Base-by-base conservation (phyloP, 805 yeast species). In the Starmerella vaccinii region DNA sequence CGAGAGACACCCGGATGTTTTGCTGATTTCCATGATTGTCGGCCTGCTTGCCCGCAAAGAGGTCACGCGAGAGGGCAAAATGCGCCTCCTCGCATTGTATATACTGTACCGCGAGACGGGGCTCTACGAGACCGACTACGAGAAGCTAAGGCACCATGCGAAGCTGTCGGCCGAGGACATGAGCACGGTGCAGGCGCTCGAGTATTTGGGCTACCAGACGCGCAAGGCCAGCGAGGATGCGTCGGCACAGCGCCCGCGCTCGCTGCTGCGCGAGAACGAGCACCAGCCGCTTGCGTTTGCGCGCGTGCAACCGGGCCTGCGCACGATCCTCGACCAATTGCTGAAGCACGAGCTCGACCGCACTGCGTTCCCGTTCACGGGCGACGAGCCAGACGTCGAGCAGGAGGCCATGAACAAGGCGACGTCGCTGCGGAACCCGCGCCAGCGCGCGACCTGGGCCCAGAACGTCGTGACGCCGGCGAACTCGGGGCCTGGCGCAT, bases 361-460 rank as follows among this genome's bases (percentile, higher is more conserved):
- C 54, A 72, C 70, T 13, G 64, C 67, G 55, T 87, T 85, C 65
- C 94, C 95, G 4, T 86, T 79, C 61, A 75, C 77, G 35, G 78
- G 85, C 57, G 72, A 80, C 9, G 60, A 53, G 22, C 60, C 72
- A 12, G 57, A 67, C n/a, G 62, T 60, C 32, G 67, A 62, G 7
- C 71, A 67, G 26, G 71, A 68, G 19, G 56, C 50, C 13, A 50
- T 53, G 40, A 61, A 53, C 39, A 69, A 69, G 41, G 76, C 73
- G 26, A 76, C 74, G 41, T 79, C 89, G 1, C 68, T 83, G 52
- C 75, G 88, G 57, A 82, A 81, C 60, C 79, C 83, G 7, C 72
- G 84, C 38, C 84, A 82, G 59, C 77, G 81, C 55, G 87, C 90
- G 0, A 77, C 82, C 0, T 84, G 92, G 92, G 84, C 87, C 3